Evolutionary conservation across 2,329 filamentous ascomycete genomes (phyloP).

Genomic region (Metarhizium rileyi): DNA sequence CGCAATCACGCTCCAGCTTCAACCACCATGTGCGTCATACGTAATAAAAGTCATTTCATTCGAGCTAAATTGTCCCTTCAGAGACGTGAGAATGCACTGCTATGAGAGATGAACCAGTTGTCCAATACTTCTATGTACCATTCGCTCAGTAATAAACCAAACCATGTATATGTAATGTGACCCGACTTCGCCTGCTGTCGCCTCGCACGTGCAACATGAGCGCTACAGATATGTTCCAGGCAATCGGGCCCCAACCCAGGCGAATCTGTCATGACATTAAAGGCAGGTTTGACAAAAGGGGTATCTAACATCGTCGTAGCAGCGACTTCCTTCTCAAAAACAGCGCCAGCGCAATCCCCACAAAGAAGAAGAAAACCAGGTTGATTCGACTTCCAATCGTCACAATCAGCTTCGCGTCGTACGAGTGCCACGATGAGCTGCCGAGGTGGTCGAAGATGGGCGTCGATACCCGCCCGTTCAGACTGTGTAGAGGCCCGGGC

Average conservation of each 20-base stretch:
- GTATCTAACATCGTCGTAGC: conserved; percentile 10
- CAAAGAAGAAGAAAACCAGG: conserved; percentile 12
- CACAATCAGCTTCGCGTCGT: conserved; percentile 20
- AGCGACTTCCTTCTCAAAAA: conserved; percentile 11
- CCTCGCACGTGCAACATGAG: no score
- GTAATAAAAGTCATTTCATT: no score
- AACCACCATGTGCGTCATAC: no score
- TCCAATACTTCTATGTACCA: conserved; percentile 3
- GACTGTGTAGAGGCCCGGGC: conserved; percentile 25
- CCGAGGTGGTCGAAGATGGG: conserved; percentile 31
- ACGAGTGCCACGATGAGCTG: conserved; percentile 32
- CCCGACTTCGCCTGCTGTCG: neutral
- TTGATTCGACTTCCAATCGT: conserved; percentile 10
- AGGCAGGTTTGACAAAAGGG: neutral
- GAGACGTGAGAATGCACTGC: neutral
- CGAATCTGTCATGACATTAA: conserved; percentile 1
- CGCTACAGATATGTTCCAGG: no score
- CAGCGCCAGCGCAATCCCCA: conserved; percentile 12
- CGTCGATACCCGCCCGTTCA: conserved; percentile 28
- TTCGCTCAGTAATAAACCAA: conserved; percentile 3
- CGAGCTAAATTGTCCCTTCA: no score
- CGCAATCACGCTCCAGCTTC: no score
- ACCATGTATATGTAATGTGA: neutral
- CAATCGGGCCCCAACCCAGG: neutral
- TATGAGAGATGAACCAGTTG: neutral